Evolutionary conservation across 73 alveolate genomes (phyloP).

Genomic region (Loxodes magnus): DNA sequence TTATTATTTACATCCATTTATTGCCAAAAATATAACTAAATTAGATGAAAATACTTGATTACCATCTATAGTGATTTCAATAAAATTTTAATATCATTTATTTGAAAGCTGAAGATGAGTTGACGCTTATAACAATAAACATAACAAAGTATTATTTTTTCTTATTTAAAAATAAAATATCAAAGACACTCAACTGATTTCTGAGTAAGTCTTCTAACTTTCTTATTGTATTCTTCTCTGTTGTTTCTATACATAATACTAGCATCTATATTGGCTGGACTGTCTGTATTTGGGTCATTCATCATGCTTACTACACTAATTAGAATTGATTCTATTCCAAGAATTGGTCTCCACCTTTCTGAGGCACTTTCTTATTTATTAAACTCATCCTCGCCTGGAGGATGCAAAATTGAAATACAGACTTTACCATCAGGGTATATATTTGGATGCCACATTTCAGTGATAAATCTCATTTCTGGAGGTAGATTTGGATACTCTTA

Average conservation of each 20-base stretch:
- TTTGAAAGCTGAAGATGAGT: background rate
- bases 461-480: conserved; percentile 52
- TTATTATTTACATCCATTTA: too few species aligned
- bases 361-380: conserved; percentile 41
- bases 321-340: conserved; percentile 64
- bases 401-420: conserved; percentile 40
- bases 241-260: conserved; percentile 54
- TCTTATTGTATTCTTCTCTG: conserved; percentile 60
- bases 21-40: too few species aligned
- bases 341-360: conserved; percentile 90
- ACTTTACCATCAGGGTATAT: conserved; percentile 23
- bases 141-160: background rate
- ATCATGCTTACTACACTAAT: conserved; percentile 75
- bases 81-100: background rate
- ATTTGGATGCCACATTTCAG: conserved; percentile 46
- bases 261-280: conserved; percentile 92
- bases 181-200: conserved; percentile 64
- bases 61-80: background rate
- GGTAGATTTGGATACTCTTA: conserved; percentile 71
- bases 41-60: too few species aligned
- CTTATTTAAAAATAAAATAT: too few species aligned
- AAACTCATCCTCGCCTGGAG: conserved; percentile 42
- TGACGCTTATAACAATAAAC: background rate
- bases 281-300: conserved; percentile 75
- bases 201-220: conserved; percentile 61